Base-by-base conservation (phyloP, 208 protist species). In the Acanthamoeba castellanii region DNA sequence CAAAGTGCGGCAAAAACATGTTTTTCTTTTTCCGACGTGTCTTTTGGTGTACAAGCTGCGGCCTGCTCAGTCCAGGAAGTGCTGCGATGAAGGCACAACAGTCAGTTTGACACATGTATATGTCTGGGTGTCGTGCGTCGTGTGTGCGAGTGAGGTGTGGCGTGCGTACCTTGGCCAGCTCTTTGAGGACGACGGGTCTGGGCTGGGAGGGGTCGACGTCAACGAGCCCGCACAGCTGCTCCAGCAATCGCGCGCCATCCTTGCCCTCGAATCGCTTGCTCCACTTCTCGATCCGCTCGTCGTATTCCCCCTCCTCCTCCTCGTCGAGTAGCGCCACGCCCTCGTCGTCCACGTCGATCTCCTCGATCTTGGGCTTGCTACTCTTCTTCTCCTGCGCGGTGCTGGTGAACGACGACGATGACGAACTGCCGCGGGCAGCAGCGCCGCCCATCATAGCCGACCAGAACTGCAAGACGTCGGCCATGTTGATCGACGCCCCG, bases 261-360 rank as follows among this genome's bases (percentile, higher is more conserved):
- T 70, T 11, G 85, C 85, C 85, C 16, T 92, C 85, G 42, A 92
- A 92, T 16, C 85, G n/a, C 50, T 92, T 74, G 55, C 59, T 70
- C 85, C 85, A 92, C 18, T 42, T 92, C 37, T 70, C 42, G 18
- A 92, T 92, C 34, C 59, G 30, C 25, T 74, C 85, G n/a, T 70
- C 66, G 11, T 30, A 0, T 11, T 50, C 45, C 76, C 9, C 6
- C 45, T 85, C 34, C 45, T 85, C 76, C 45, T 37, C 66, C 32
- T 74, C 22, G 14, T 74, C 55, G 55, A 61, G 55, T 61, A 22
- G 20, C 55, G 11, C 55, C 55, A 61, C 55, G 55, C 20, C 55
- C 55, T 61, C 37, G 37, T 42, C 37, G 37, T 42, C 37, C 37
- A 42, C 66, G 32, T 74, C 66, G 66, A 74, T 74, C 27, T 74